These are phyloP conservation scores for Epicoccum nigrum DNA, from an alignment of 2,329 filamentous ascomycete species.

Conservation along the genomic window DNA sequence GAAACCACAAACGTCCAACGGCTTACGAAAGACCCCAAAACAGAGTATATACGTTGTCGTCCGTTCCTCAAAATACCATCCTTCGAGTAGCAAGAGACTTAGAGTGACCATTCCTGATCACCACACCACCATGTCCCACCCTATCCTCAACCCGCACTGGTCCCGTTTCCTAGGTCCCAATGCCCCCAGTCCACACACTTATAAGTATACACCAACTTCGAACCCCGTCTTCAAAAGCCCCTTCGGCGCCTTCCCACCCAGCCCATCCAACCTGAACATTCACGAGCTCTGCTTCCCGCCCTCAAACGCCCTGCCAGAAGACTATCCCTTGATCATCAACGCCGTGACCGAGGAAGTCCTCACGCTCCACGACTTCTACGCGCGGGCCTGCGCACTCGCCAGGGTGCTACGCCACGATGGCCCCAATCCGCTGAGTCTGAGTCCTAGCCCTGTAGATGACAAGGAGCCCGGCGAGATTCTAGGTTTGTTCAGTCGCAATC, in stretches of 20 bases:
- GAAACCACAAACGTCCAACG: not conserved
- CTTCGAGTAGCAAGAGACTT: no score
- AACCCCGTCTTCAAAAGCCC: conserved; percentile 32
- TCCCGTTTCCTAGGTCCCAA: conserved; percentile 32
- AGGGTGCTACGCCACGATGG: conserved; percentile 36
- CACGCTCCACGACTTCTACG: conserved; percentile 38
- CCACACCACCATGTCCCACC: conserved; percentile 22
- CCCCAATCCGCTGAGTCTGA: conserved; percentile 31
- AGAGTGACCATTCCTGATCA: not conserved
- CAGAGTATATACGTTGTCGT: no score
- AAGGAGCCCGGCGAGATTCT: conserved; percentile 39
- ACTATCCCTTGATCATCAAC: conserved; percentile 41
- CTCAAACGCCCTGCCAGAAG: conserved; percentile 29
- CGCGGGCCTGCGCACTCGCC: conserved; percentile 32
- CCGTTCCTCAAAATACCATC: no score
- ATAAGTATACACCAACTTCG: conserved; percentile 27
- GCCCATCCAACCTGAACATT: conserved; percentile 36
- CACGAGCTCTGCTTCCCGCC: conserved; percentile 41
- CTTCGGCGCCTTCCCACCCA: conserved; percentile 36
- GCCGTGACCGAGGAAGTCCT: conserved; percentile 32
- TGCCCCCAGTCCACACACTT: conserved; percentile 30
- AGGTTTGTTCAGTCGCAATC: conserved; percentile 36
- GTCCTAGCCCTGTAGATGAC: conserved; percentile 30
- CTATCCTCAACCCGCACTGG: conserved; percentile 36
- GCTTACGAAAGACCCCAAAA: not conserved